A percentile compares a stretch with the other conserved stretches of the same genome.
Conservation (phyloP, 495 filamentous ascomycete genomes). For the Apiosordaria backusii region DNA sequence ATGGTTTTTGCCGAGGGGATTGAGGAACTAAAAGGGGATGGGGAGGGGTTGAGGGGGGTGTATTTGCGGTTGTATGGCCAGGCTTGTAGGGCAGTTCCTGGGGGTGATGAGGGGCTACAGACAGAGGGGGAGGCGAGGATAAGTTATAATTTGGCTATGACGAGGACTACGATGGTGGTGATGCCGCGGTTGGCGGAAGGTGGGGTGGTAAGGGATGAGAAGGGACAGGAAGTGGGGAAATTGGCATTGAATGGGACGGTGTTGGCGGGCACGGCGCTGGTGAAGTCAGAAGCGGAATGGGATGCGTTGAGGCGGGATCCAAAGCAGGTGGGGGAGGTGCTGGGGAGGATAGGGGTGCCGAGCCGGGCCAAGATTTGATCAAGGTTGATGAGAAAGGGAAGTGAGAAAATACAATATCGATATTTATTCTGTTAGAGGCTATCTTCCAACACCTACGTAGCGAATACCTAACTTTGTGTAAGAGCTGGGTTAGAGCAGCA, state of each 20-base stretch:
- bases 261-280: constrained; percentile 76
- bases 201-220: constrained; percentile 9
- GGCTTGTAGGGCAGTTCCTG: constrained; percentile 38
- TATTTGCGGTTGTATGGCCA: constrained; percentile 52
- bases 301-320: constrained; percentile 53
- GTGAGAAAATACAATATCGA: not conserved
- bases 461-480: no score
- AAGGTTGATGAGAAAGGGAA: not conserved
- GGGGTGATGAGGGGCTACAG: constrained; percentile 13
- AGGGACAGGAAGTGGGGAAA: constrained; percentile 50
- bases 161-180: constrained; percentile 62
- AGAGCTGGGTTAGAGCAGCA: no score
- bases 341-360: constrained; percentile 61
- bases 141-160: constrained; percentile 80
- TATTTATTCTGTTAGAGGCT: not conserved
- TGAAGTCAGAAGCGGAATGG: constrained; percentile 72
- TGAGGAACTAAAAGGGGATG: constrained; percentile 1
- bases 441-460: no score
- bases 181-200: constrained; percentile 58
- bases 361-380: not conserved
- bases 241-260: constrained; percentile 74
- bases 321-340: constrained; percentile 48
- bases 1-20: constrained; percentile 22
- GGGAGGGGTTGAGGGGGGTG: constrained; percentile 25
- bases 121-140: constrained; percentile 52